Conservation (phyloP, 2,329 filamentous ascomycete species). For the Colletotrichum costaricense region DNA sequence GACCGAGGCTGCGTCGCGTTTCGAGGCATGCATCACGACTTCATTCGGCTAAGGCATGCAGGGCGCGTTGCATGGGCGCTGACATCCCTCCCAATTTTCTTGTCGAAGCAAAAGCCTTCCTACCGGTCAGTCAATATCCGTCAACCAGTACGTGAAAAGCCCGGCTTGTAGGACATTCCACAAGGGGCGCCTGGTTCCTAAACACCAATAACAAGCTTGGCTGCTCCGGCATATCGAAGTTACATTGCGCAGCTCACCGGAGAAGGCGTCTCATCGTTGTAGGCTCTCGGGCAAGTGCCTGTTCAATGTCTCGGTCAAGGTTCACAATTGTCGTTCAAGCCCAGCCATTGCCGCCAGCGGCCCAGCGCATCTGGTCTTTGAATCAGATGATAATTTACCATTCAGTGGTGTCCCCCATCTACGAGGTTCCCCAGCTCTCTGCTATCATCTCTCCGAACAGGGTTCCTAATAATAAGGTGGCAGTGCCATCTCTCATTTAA, state of each 20-base stretch:
- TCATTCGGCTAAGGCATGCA: constrained; percentile 15
- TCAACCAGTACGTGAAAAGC: background rate
- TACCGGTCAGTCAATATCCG: background rate
- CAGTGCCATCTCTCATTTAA: background rate
- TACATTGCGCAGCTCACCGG: background rate
- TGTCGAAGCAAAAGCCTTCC: background rate
- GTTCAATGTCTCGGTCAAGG: constrained; percentile 3
- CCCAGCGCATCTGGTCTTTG: background rate
- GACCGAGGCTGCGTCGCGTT: background rate
- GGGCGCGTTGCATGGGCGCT: background rate
- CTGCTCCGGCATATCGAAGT: background rate
- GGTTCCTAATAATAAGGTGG: background rate
- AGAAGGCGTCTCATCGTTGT: background rate
- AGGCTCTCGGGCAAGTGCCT: constrained; percentile 3
- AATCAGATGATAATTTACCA: background rate
- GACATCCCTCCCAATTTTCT: background rate
- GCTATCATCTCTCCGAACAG: background rate
- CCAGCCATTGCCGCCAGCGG: background rate
- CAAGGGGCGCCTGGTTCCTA: background rate
- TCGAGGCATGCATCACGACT: background rate
- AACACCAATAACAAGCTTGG: constrained; percentile 3
- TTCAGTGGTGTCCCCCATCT: background rate
- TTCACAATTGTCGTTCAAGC: background rate
- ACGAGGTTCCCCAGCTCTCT: constrained; percentile 3
- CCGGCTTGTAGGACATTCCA: constrained; percentile 22